phyloP scores from a whole-genome alignment of 768 basidiomycete genomes.

The Lyophyllum atratum region DNA sequence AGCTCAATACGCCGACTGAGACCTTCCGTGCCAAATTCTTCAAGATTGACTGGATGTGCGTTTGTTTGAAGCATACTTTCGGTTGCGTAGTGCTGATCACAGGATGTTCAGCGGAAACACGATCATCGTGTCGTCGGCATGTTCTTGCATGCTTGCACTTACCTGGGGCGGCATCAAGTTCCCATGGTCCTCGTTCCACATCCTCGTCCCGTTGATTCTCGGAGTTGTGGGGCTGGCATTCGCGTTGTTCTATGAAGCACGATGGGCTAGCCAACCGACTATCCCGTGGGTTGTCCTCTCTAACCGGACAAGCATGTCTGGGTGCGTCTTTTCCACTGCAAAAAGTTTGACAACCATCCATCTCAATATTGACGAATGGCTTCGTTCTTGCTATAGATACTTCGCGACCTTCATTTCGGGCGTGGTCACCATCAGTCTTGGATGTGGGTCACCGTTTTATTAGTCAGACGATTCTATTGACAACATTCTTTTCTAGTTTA shows the following conservation, averaged over 20 bases:
- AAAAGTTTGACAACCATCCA: neutral
- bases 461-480: neutral
- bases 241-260: neutral
- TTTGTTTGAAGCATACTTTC: neutral
- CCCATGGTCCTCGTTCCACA: neutral
- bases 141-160: neutral
- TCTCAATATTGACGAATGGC: neutral
- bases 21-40: constrained; percentile 32
- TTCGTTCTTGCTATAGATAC: neutral
- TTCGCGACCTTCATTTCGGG: constrained; percentile 6
- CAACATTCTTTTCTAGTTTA: neutral
- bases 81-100: neutral
- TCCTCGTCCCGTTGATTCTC: constrained; percentile 9
- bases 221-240: neutral
- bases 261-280: neutral
- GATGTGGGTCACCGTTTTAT: neutral
- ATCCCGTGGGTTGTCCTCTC: neutral
- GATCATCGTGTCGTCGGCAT: neutral
- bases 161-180: constrained; percentile 1
- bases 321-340: neutral
- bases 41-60: constrained; percentile 43
- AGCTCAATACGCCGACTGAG: constrained; percentile 34
- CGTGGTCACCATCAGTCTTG: constrained; percentile 7
- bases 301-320: constrained; percentile 11
- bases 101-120: neutral